These are phyloP conservation scores for Adansonia digitata DNA, from an alignment of 345 rosid genomes.

Conservation along the genomic window DNA sequence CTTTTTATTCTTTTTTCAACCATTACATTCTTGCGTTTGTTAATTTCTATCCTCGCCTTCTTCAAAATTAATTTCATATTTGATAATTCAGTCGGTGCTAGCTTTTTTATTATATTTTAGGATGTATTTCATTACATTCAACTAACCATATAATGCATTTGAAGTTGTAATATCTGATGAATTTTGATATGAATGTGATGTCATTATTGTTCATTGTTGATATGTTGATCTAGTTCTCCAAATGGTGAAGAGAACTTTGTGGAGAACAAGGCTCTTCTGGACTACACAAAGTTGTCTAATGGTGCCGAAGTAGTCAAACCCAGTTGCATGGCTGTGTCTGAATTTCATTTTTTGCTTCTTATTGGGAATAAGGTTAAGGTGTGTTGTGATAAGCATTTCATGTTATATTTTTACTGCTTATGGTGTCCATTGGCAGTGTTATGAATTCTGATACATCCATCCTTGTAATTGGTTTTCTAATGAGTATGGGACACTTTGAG, in stretches of 20 bases:
- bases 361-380: slow-evolving; percentile 96
- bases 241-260: slow-evolving; percentile 94
- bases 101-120: neutral
- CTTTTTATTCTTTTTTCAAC: slow-evolving; percentile 21
- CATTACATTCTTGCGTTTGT: slow-evolving; percentile 9
- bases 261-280: slow-evolving; percentile 95
- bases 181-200: slow-evolving; percentile 6
- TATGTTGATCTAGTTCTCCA: slow-evolving; percentile 51
- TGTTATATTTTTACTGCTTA: neutral
- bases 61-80: neutral
- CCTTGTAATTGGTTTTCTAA: neutral
- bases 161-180: neutral
- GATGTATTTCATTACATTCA: neutral
- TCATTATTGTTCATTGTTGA: slow-evolving; percentile 5
- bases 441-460: neutral
- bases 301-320: slow-evolving; percentile 73
- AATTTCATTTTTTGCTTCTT: slow-evolving; percentile 93
- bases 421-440: slow-evolving; percentile 5
- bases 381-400: slow-evolving; percentile 27
- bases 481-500: neutral
- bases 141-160: neutral
- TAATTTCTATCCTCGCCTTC: neutral
- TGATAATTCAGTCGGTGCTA: neutral
- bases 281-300: slow-evolving; percentile 69
- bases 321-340: slow-evolving; percentile 88